These are phyloP conservation scores for Linnemannia zychae DNA, from an alignment of 192 early-diverging fungal species.

Conservation along the genomic window DNA sequence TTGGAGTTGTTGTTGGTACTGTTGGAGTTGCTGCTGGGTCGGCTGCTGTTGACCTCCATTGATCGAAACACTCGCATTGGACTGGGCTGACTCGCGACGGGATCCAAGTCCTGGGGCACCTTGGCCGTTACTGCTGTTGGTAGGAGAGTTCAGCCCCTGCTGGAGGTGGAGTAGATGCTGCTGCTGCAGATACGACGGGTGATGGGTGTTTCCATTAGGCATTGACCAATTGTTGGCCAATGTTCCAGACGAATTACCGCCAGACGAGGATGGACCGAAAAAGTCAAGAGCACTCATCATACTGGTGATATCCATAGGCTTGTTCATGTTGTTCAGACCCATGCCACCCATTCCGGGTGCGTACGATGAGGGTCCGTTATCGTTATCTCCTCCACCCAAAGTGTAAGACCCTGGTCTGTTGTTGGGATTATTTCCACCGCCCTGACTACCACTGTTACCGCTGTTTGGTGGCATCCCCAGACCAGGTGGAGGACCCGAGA, in stretches of 20 bases:
- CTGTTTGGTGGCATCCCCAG: slow-evolving; percentile 21
- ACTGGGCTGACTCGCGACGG: slow-evolving; percentile 14
- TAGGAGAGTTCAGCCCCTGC: slow-evolving; percentile 16
- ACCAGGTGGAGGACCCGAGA: slow-evolving; percentile 43
- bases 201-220: slow-evolving; percentile 12
- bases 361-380: neutral
- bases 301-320: slow-evolving; percentile 40
- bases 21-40: slow-evolving; percentile 18
- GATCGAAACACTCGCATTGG: neutral
- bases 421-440: neutral
- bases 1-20: slow-evolving; percentile 27
- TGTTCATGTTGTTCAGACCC: slow-evolving; percentile 9
- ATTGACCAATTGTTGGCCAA: slow-evolving; percentile 30
- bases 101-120: neutral
- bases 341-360: neutral
- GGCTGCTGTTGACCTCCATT: slow-evolving; percentile 11
- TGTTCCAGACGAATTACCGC: neutral
- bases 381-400: neutral
- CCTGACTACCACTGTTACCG: neutral
- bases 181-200: neutral
- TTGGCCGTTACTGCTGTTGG: slow-evolving; percentile 12
- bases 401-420: neutral
- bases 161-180: slow-evolving; percentile 2
- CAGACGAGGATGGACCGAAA: slow-evolving; percentile 22
- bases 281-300: slow-evolving; percentile 54